Percentiles rank a stretch among this genome's conserved stretches.
Evolutionary conservation across 306 rosid species (phyloP).

Genomic region (Astragalus glycyphyllos): DNA sequence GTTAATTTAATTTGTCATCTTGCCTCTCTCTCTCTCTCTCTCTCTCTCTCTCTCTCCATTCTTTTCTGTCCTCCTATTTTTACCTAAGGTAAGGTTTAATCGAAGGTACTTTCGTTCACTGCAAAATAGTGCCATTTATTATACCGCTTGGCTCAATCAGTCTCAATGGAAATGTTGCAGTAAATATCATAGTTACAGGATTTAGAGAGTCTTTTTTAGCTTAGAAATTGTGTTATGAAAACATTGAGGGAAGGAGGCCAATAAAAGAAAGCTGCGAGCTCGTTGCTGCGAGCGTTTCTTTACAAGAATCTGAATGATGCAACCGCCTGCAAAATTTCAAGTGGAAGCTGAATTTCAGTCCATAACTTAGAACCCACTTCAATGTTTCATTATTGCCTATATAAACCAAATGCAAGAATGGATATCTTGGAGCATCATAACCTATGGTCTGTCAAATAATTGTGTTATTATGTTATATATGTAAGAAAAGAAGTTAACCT

Average conservation of each 20-base stretch:
- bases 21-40: no score
- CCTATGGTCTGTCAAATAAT: constrained; percentile 20
- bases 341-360: constrained; percentile 20
- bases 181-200: neutral
- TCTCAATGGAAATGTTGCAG: constrained; percentile 5
- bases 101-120: constrained; percentile 16
- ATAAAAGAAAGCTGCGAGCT: neutral
- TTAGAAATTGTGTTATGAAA: neutral
- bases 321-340: constrained; percentile 73
- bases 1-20: no score
- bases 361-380: constrained; percentile 25
- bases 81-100: neutral
- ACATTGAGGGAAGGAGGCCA: neutral
- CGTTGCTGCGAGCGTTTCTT: constrained; percentile 36
- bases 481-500: constrained; percentile 53
- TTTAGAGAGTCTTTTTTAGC: constrained; percentile 21
- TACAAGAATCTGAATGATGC: constrained; percentile 71
- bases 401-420: neutral
- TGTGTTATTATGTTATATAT: no score
- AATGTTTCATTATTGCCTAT: neutral
- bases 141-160: constrained; percentile 1
- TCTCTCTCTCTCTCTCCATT: no score
- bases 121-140: constrained; percentile 3
- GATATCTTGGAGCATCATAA: constrained; percentile 21
- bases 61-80: no score